Base-by-base conservation (phyloP, 2,329 filamentous ascomycete species). In the Colletotrichum musae region DNA sequence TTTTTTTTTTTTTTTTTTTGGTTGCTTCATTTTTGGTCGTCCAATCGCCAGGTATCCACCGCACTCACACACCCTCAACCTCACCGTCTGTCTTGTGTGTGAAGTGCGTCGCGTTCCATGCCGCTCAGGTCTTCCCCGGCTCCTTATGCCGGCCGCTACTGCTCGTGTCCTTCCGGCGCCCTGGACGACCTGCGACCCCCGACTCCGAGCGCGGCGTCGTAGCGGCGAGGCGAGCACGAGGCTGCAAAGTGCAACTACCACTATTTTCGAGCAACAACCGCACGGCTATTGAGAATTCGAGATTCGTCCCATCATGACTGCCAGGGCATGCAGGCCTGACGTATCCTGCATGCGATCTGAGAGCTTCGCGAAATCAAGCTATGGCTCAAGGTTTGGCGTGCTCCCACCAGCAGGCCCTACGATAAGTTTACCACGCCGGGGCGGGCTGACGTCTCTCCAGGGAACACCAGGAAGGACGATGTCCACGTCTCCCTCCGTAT, bases 121-220 rank as follows among this genome's bases (percentile, higher is more conserved):
- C 43, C 57, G 57, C 51, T 57, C 47, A 57, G 64, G 58, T 41
- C 64, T 12, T 63, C 47, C 64, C 64, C 52, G 59, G 64, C 28
- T 68, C 45, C 10, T 51, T 12, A 7, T 26, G 52, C 50, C 43
- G 5, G 16, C 48, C 24, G 24, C 47, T 16, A 7, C 13, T 18
- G 15, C 43, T 16, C 7, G 43, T 47, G 7, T 47, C 28, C 18
- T 26, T 28, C 32, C 54, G 15, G 36, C 24, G 16, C 50, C 21
- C 28, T 18, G 43, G 45, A 43, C 39, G 50, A 43, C 36, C 15
- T 52, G 57, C 45, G 16, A 13, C 36, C 28, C 9, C 28, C n/a
- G 43, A 39, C 26, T 21, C 28, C 24, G 9, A 26, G 26, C 24
- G 24, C 43, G 56, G 28, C 13, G 32, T 36, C 32, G 32, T 36